A percentile compares a stretch with the other conserved stretches of the same genome.
Evolutionary conservation across 306 rosid genomes (phyloP).

Genomic region (Fragaria vesca): DNA sequence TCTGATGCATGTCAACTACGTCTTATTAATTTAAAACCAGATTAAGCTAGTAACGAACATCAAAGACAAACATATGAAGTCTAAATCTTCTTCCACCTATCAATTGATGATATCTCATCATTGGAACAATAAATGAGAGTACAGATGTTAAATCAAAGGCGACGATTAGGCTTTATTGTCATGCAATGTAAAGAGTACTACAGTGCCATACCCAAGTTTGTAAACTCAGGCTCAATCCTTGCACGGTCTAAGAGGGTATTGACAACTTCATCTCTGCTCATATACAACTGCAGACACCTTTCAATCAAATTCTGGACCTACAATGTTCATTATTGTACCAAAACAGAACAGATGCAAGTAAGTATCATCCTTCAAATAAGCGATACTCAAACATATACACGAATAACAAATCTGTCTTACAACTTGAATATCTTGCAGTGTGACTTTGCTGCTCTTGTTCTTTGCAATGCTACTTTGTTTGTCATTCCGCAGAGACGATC

Average conservation of each 20-base stretch:
- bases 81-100: not conserved
- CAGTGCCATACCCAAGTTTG: conserved; percentile 17
- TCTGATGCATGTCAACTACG: not conserved
- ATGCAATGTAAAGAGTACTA: not conserved
- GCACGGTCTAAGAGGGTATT: conserved; percentile 12
- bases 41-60: not conserved
- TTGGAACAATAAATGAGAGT: not conserved
- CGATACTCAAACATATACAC: conserved; percentile 3
- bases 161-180: not conserved
- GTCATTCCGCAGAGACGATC: not conserved
- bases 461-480: not conserved
- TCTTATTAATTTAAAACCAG: not conserved
- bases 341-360: not conserved
- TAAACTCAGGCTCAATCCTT: conserved; percentile 21
- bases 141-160: not conserved
- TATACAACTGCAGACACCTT: conserved; percentile 18
- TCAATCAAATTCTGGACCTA: conserved; percentile 29
- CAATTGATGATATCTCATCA: not conserved
- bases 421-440: conserved; percentile 19
- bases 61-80: not conserved
- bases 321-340: not conserved
- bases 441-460: conserved; percentile 12
- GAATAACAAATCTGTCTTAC: not conserved
- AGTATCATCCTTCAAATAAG: not conserved
- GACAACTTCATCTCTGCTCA: conserved; percentile 14